Percentiles rank a stretch among this genome's conserved stretches.
Evolutionary conservation across 306 rosid species (phyloP).

Genomic region (Albizia julibrissin): DNA sequence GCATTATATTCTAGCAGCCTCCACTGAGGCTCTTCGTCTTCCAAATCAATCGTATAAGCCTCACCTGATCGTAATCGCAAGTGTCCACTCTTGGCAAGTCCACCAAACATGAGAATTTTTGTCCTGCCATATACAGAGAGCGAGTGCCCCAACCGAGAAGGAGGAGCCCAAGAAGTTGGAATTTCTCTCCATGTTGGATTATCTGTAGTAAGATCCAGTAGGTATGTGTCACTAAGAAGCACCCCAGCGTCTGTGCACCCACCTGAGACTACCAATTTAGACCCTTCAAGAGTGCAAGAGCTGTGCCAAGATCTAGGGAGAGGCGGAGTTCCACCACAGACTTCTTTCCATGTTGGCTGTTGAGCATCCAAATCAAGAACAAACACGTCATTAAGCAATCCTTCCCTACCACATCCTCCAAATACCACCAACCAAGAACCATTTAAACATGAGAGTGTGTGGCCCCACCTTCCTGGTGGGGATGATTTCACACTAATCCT

Average conservation of each 20-base stretch:
- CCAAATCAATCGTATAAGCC: conserved; percentile 86
- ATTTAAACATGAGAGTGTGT: conserved; percentile 84
- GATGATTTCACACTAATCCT: conserved; percentile 84
- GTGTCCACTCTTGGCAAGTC: conserved; percentile 96
- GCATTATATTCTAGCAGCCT: conserved; percentile 79
- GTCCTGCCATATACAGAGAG: conserved; percentile 90
- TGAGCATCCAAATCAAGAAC: conserved; percentile 97
- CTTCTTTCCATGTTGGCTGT: conserved; percentile 96
- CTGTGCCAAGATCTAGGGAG: conserved; percentile 98
- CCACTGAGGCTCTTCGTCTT: conserved; percentile 83
- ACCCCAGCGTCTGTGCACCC: conserved; percentile 94
- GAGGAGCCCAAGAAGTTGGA: conserved; percentile 86
- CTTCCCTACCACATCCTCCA: conserved; percentile 94
- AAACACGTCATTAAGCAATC: conserved; percentile 90
- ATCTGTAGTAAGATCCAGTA: conserved; percentile 71
- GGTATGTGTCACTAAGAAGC: conserved; percentile 83
- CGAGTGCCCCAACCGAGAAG: conserved; percentile 89
- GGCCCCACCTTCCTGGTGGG: conserved; percentile 99
- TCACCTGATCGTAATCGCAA: conserved; percentile 81
- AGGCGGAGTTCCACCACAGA: conserved; percentile 85
- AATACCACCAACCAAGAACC: conserved; percentile 92
- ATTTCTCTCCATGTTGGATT: conserved; percentile 92
- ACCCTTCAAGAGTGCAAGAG: conserved; percentile 91
- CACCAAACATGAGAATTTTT: conserved; percentile 94
- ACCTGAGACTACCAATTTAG: conserved; percentile 91